A percentile compares a stretch with the other conserved stretches of the same genome.
These are phyloP conservation scores for Capsicum pubescens DNA, from an alignment of 257 asterid genomes.

Conservation along the genomic window DNA sequence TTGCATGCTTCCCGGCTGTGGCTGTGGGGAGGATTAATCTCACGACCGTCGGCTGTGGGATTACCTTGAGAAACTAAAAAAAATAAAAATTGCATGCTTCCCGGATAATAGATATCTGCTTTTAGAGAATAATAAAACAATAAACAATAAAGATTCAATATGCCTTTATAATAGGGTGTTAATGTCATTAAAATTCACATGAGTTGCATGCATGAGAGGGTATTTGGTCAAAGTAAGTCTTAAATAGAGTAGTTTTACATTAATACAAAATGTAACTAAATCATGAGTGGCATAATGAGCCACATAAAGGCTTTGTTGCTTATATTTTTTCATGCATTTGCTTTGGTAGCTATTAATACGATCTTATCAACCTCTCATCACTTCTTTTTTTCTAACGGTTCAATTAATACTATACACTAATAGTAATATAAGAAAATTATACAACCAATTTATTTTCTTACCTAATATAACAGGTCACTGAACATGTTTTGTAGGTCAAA, in stretches of 20 bases:
- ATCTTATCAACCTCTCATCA: background rate
- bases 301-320: constrained; percentile 34
- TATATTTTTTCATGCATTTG: constrained; percentile 34
- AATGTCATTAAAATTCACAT: constrained; percentile 41
- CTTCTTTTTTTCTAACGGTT: background rate
- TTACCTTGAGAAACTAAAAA: no score
- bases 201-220: constrained; percentile 39
- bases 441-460: background rate
- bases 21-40: no score
- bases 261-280: constrained; percentile 47
- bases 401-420: background rate
- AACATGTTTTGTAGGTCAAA: background rate
- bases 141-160: background rate
- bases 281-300: constrained; percentile 50
- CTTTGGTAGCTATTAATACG: background rate
- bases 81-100: background rate
- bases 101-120: background rate
- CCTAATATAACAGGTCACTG: background rate
- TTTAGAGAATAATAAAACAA: background rate
- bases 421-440: background rate
- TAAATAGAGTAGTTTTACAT: constrained; percentile 52
- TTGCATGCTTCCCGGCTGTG: no score
- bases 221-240: constrained; percentile 45
- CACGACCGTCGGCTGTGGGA: no score
- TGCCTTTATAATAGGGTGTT: constrained; percentile 15